Conservation (phyloP, 139 green algal genomes). For the Picocystis salinarum region DNA sequence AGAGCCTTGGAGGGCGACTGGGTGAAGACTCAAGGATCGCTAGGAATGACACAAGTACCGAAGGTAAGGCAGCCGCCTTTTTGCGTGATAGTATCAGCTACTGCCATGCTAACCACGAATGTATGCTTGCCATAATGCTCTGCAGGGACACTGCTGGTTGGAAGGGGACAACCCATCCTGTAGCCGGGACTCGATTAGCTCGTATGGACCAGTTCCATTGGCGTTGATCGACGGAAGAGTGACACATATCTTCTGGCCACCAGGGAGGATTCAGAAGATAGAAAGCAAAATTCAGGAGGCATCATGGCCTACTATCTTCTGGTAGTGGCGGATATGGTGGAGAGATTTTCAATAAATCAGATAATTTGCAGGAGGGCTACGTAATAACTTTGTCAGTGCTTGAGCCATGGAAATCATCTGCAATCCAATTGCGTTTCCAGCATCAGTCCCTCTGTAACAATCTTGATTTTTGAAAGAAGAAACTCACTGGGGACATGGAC, state of each 20-base stretch:
- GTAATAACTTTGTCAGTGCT: too few species aligned
- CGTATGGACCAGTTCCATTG: conserved; percentile 43
- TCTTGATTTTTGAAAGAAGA: too few species aligned
- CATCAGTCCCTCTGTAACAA: too few species aligned
- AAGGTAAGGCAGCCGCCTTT: conserved; percentile 17
- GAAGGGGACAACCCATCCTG: conserved; percentile 48
- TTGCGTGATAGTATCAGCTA: not conserved
- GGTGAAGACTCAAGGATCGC: conserved; percentile 22
- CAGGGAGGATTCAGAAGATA: conserved; percentile 11
- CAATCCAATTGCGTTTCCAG: too few species aligned
- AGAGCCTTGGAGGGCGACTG: conserved; percentile 59
- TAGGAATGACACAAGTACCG: conserved; percentile 19
- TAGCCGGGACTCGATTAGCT: conserved; percentile 31
- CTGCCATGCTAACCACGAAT: not conserved
- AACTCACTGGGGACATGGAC: too few species aligned
- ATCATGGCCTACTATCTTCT: too few species aligned
- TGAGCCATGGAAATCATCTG: too few species aligned
- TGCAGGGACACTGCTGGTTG: conserved; percentile 65
- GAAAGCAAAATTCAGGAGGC: too few species aligned
- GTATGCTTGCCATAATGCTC: not conserved
- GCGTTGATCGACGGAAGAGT: conserved; percentile 42
- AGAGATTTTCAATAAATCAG: too few species aligned
- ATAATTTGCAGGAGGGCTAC: too few species aligned
- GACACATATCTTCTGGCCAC: conserved; percentile 38
- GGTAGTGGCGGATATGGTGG: too few species aligned